Evolutionary conservation across 1,284 basidiomycete species (phyloP).

Genomic region (Sparassis latifolia): DNA sequence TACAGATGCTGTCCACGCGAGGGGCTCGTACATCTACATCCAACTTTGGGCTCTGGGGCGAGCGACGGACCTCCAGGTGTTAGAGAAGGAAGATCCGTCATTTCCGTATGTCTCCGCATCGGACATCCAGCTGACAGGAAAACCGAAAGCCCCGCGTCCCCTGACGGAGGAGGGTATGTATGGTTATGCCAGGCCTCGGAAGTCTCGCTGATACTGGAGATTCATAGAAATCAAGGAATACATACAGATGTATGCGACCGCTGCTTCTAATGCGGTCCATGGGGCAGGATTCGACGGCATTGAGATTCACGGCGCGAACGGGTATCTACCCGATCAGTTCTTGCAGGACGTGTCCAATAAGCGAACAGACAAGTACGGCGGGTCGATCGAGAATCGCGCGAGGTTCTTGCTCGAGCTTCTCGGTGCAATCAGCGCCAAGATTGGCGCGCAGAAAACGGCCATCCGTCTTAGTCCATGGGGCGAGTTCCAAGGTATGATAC

Average conservation of each 20-base stretch:
- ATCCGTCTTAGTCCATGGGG: slow-evolving; percentile 53
- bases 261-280: slow-evolving; percentile 35
- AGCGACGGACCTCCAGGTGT: slow-evolving; percentile 24
- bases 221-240: slow-evolving; percentile 37
- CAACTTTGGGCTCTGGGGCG: slow-evolving; percentile 45
- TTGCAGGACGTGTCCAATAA: slow-evolving; percentile 40
- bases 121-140: slow-evolving; percentile 31
- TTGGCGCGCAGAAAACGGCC: slow-evolving; percentile 36
- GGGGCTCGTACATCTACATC: slow-evolving; percentile 34
- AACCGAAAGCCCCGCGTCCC: slow-evolving; percentile 32
- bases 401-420: slow-evolving; percentile 45
- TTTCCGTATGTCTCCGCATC: slow-evolving; percentile 32
- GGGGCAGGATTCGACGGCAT: slow-evolving; percentile 43
- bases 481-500: slow-evolving; percentile 28
- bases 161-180: slow-evolving; percentile 25
- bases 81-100: slow-evolving; percentile 11
- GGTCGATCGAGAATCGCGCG: slow-evolving; percentile 45
- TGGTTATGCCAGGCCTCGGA: not conserved
- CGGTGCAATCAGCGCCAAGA: slow-evolving; percentile 33
- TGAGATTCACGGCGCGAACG: slow-evolving; percentile 27
- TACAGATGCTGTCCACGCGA: slow-evolving; percentile 23
- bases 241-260: slow-evolving; percentile 28
- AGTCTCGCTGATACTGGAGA: not conserved
- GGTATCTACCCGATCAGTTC: slow-evolving; percentile 40
- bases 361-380: slow-evolving; percentile 57